These are phyloP conservation scores for Hymenoscyphus scutula DNA, from an alignment of 2,329 filamentous ascomycete genomes.

Conservation along the genomic window DNA sequence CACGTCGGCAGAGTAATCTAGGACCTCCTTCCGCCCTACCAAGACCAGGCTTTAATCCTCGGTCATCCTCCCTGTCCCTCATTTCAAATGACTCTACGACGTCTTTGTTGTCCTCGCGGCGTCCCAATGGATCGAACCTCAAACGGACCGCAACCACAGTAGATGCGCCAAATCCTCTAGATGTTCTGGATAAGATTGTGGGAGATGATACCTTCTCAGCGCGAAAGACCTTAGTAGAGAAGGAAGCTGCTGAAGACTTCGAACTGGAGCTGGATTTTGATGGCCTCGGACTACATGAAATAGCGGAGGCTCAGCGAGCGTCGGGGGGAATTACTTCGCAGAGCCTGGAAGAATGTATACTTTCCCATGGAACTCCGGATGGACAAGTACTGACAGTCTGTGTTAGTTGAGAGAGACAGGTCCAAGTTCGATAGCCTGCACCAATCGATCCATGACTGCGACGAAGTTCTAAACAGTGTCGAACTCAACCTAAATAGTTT, in stretches of 20 bases:
- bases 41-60: constrained; percentile 64
- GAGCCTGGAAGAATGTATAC: constrained; percentile 71
- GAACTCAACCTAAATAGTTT: constrained; percentile 91
- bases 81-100: constrained; percentile 72
- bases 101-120: constrained; percentile 67
- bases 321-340: constrained; percentile 43
- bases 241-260: constrained; percentile 48
- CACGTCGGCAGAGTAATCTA: constrained; percentile 65
- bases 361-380: constrained; percentile 16
- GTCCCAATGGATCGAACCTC: constrained; percentile 64
- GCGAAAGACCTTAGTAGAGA: constrained; percentile 3
- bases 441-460: constrained; percentile 82
- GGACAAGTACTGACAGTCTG: constrained; percentile 17
- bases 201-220: constrained; percentile 23
- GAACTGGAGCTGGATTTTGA: constrained; percentile 74
- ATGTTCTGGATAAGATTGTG: constrained; percentile 55
- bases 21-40: constrained; percentile 67
- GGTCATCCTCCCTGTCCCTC: constrained; percentile 77
- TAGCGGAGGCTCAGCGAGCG: constrained; percentile 19
- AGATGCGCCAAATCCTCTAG: constrained; percentile 65
- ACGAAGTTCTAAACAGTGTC: constrained; percentile 89
- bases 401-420: constrained; percentile 72
- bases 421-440: constrained; percentile 88
- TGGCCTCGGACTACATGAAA: constrained; percentile 69
- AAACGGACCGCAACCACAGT: constrained; percentile 54